Percentiles rank a stretch among this genome's conserved stretches.
These are phyloP conservation scores for Pseudonitzschia pungens DNA, from an alignment of 108 stramenopile species.

Conservation along the genomic window DNA sequence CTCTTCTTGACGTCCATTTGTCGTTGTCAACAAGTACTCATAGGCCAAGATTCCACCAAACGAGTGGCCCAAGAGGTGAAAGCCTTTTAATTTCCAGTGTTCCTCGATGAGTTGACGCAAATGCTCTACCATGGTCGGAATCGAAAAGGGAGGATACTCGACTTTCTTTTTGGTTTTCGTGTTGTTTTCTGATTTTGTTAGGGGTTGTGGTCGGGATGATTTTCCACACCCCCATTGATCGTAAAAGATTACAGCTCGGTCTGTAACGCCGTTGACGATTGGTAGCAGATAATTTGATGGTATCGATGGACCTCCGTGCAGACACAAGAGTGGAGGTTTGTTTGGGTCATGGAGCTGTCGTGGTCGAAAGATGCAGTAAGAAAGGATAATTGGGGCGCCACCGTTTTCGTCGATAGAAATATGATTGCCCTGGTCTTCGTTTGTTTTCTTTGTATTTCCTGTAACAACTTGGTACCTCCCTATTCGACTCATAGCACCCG, in stretches of 20 bases:
- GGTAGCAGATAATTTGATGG: conserved; percentile 67
- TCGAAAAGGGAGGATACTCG: conserved; percentile 25
- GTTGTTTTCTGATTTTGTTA: conserved; percentile 3
- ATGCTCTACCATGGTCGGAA: conserved; percentile 42
- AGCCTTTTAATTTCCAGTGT: conserved; percentile 35
- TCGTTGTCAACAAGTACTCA: conserved; percentile 36
- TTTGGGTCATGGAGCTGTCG: conserved; percentile 28
- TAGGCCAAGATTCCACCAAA: conserved; percentile 57
- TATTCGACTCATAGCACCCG: conserved; percentile 43
- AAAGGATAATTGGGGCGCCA: conserved; percentile 12
- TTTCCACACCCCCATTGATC: conserved; percentile 60
- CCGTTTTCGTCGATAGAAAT: neutral
- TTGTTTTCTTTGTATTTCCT: neutral
- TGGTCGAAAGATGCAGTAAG: conserved; percentile 46
- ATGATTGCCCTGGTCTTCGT: neutral
- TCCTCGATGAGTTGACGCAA: conserved; percentile 32
- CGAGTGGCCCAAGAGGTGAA: conserved; percentile 56
- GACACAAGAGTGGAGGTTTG: conserved; percentile 46
- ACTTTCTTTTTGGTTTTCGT: neutral
- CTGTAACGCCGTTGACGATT: conserved; percentile 50
- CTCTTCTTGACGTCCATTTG: neutral
- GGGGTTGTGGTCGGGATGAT: conserved; percentile 23
- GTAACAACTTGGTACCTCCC: conserved; percentile 17
- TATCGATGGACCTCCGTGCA: conserved; percentile 73
- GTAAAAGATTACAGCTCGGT: conserved; percentile 53